These are phyloP conservation scores for Botrytis hyacinthi DNA, from an alignment of 2,329 filamentous ascomycete species.

Conservation along the genomic window DNA sequence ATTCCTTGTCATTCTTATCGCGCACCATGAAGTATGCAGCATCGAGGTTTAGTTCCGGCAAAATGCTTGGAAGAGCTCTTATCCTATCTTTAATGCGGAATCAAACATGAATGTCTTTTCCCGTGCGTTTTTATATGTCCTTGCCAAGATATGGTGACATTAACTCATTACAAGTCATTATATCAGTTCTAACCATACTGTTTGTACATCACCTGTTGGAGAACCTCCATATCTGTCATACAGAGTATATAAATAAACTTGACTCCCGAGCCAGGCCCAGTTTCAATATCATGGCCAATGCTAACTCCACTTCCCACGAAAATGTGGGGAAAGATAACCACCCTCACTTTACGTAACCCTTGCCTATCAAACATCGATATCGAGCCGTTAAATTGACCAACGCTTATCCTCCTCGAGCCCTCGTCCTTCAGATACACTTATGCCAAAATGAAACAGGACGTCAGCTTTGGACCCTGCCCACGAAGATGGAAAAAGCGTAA, in stretches of 20 bases:
- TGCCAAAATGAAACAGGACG: not conserved
- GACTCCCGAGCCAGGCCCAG: not conserved
- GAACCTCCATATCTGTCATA: not conserved
- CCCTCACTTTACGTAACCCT: conserved; percentile 3
- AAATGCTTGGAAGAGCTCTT: not conserved
- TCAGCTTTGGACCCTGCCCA: not conserved
- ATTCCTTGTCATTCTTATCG: conserved; percentile 2
- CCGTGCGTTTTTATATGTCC: not conserved
- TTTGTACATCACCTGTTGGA: not conserved
- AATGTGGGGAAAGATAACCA: conserved; percentile 16
- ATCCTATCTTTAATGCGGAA: not conserved
- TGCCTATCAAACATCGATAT: not conserved
- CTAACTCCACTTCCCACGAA: not conserved
- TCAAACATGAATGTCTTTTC: not conserved
- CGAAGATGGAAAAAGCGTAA: not conserved
- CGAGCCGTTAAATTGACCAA: not conserved
- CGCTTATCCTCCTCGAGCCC: not conserved
- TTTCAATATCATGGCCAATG: not conserved
- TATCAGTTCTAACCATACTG: not conserved
- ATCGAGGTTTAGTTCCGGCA: not conserved
- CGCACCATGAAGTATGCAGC: not conserved
- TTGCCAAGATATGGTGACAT: not conserved
- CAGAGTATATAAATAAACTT: conserved; percentile 3
- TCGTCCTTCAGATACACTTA: not conserved
- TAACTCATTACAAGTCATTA: not conserved